These are phyloP conservation scores for Sarcomyxa edulis DNA, from an alignment of 768 basidiomycete species.

Conservation along the genomic window DNA sequence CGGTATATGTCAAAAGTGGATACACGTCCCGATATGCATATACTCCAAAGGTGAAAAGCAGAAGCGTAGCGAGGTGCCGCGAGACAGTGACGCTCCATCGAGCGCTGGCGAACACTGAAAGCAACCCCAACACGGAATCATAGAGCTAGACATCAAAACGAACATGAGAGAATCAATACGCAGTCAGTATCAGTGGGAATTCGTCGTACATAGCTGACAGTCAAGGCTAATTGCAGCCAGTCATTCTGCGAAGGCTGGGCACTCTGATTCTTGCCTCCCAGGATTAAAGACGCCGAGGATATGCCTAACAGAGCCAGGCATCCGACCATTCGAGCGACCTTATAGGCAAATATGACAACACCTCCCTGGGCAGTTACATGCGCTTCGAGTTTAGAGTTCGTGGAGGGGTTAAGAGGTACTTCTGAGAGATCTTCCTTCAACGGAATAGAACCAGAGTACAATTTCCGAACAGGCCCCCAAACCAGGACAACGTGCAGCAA, in stretches of 20 bases:
- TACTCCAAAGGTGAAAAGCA: slow-evolving; percentile 39
- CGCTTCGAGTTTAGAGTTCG: slow-evolving; percentile 26
- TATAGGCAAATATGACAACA: slow-evolving; percentile 37
- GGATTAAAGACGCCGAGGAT: slow-evolving; percentile 35
- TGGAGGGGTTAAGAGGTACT: no score
- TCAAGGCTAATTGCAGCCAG: slow-evolving; percentile 24
- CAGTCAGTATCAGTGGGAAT: no score
- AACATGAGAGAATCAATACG: no score
- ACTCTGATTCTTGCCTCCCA: slow-evolving; percentile 19
- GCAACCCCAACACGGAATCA: no score
- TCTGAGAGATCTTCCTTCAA: no score
- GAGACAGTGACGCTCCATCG: no score
- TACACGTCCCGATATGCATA: slow-evolving; percentile 54
- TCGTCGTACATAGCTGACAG: slow-evolving; percentile 28
- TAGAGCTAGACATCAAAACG: no score
- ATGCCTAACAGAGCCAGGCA: slow-evolving; percentile 44
- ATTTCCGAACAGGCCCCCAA: not conserved
- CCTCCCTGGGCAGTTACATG: slow-evolving; percentile 43
- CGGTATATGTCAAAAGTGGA: slow-evolving; percentile 53
- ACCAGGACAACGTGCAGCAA: slow-evolving; percentile 21
- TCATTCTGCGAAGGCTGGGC: slow-evolving; percentile 12
- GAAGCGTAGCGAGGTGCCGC: slow-evolving; percentile 41
- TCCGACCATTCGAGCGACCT: slow-evolving; percentile 37
- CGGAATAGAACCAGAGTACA: slow-evolving; percentile 2
- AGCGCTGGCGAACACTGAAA: no score